A percentile compares a stretch with the other conserved stretches of the same genome.
Conservation (phyloP, 257 asterid genomes). For the Paulownia fortunei region DNA sequence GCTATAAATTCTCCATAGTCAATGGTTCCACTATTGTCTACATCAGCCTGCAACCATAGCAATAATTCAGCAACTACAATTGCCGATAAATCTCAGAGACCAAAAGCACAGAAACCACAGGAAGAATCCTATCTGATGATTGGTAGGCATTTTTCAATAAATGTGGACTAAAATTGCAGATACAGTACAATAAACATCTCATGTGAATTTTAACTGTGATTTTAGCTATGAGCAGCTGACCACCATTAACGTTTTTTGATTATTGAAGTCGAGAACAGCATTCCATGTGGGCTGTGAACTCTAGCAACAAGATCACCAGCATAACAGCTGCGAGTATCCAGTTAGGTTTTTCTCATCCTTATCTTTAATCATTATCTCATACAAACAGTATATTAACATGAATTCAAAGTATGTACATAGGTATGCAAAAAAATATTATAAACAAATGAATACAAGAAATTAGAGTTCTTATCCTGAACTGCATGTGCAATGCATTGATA, state of each 20-base stretch:
- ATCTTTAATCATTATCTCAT: not conserved
- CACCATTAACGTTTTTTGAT: not conserved
- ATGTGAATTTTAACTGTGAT: not conserved
- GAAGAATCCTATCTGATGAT: not conserved
- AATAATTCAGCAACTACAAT: constrained; percentile 15
- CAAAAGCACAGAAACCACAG: not conserved
- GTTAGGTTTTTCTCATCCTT: not conserved
- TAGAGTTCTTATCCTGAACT: not conserved
- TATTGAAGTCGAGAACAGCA: not conserved
- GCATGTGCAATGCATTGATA: not conserved
- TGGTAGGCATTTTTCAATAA: not conserved
- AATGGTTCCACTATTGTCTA: constrained; percentile 84
- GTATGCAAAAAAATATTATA: not conserved
- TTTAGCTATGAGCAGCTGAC: not conserved
- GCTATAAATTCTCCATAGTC: constrained; percentile 90
- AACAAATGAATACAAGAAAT: not conserved
- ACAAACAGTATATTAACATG: not conserved
- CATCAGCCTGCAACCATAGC: constrained; percentile 69
- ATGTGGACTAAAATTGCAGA: constrained; percentile 1
- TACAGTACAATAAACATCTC: not conserved
- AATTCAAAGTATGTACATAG: not conserved
- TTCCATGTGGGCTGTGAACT: not conserved
- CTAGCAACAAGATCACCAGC: not conserved
- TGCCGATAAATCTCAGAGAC: not conserved
- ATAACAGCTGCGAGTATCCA: not conserved